Percentiles rank a stretch among this genome's conserved stretches.
Evolutionary conservation across 2,329 filamentous ascomycete species (phyloP).

Genomic region (Penicillium frequentans): DNA sequence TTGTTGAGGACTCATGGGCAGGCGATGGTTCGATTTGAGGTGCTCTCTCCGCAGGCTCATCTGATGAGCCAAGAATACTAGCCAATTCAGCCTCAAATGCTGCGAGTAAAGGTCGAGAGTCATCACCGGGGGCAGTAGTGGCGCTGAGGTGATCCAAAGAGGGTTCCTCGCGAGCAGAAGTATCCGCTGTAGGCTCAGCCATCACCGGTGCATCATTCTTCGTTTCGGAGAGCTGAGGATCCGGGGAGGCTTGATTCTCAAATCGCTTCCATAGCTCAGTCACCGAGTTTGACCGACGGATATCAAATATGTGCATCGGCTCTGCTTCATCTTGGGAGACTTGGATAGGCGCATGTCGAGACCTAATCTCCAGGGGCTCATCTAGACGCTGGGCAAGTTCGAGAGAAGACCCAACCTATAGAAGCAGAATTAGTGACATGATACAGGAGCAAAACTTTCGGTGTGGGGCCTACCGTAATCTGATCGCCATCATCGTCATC

Average conservation of each 20-base stretch:
- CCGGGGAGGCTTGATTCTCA: conserved; percentile 16
- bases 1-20: conserved; percentile 9
- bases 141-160: neutral
- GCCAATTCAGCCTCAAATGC: conserved; percentile 43
- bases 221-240: neutral
- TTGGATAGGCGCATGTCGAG: conserved; percentile 7
- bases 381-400: conserved; percentile 49
- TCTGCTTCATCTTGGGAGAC: conserved; percentile 15
- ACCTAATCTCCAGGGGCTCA: conserved; percentile 33
- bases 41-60: conserved; percentile 9
- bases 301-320: conserved; percentile 49
- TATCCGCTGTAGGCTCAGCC: neutral
- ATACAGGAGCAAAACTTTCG: too few species aligned
- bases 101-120: conserved; percentile 35
- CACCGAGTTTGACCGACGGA: conserved; percentile 41
- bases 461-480: conserved; percentile 41
- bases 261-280: conserved; percentile 40
- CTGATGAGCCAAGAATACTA: conserved; percentile 30
- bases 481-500: conserved; percentile 52
- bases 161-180: neutral
- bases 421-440: conserved; percentile 13
- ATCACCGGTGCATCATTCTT: neutral
- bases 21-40: conserved; percentile 12
- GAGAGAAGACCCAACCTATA: conserved; percentile 47
- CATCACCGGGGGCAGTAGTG: conserved; percentile 16